Evolutionary conservation across 1,284 basidiomycete species (phyloP), one percentile per base, ranked within the genome.

Genomic region (Boletus sp.): DNA sequence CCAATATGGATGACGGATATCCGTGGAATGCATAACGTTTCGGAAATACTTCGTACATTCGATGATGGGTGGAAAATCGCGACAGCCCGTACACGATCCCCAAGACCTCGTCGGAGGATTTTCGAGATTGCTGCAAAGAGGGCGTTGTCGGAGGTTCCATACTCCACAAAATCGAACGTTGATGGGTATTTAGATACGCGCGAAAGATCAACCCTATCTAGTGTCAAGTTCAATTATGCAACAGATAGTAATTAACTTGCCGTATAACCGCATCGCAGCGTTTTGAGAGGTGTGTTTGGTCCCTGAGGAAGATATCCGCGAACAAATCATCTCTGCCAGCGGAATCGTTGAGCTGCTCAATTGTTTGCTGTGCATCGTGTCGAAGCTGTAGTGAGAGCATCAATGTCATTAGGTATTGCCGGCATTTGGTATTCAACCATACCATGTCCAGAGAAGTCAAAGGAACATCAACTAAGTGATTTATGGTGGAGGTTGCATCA

Each of bases 391-490:
- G 9, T 14, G 29, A 42, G n/a, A 43, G 19, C 8, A 7, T 30
- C 33, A 19, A 17, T 4, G 35, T 52, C 8, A 56, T 19, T 32
- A 26, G n/a, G 12, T 25, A 16, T 17, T 40, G 41, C 9, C 7
- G 36, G 26, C 4, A 32, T 29, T 29, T 22, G 44, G 10, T n/a
- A 16, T 42, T 9, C 0, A 25, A 41, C 35, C 7, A 44, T 64
- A 90, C 84, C 66, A 88, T 68, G 41, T 85, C 80, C 4, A 92
- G 69, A 4, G 86, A 87, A 7, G 82, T 73, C 23, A 81, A 59
- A 25, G 91, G 87, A 41, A 94, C 78, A 10, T 78, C 83, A 0
- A 82, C 80, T n/a, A 97, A 68, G 13, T 96, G 61, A 63, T 99
- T 99, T 44, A 91, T 72, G 2, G 74, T 76, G 0, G 91, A 91